These are phyloP conservation scores for Polytrichum commune DNA, from an alignment of 225 moss, liverwort and hornwort species.

Conservation along the genomic window DNA sequence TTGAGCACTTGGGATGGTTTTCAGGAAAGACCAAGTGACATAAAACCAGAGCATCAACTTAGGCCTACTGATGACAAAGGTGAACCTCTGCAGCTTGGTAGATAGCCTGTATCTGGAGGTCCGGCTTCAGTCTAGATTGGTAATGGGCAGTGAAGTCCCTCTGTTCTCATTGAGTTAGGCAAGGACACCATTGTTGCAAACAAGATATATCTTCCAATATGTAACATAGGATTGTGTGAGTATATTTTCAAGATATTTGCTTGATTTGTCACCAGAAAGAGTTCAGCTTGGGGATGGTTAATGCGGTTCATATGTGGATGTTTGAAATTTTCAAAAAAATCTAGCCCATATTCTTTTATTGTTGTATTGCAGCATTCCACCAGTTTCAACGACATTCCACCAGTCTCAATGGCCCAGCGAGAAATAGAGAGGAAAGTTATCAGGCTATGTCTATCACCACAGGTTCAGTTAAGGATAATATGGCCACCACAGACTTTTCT, in stretches of 20 bases:
- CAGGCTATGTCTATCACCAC: conserved; percentile 8
- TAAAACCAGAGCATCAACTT: conserved; percentile 22
- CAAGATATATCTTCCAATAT: too few species aligned
- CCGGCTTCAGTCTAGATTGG: too few species aligned
- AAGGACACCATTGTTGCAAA: too few species aligned
- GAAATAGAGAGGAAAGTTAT: conserved; percentile 27
- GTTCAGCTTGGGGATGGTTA: not conserved
- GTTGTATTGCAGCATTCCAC: conserved; percentile 28
- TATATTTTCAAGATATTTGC: too few species aligned
- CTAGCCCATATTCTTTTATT: conserved; percentile 9
- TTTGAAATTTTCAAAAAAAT: not conserved
- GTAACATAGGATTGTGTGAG: too few species aligned
- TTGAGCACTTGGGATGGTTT: conserved; percentile 49
- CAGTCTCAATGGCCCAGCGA: conserved; percentile 23
- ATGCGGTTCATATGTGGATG: not conserved
- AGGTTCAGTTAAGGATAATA: conserved; percentile 25
- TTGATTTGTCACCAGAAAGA: too few species aligned
- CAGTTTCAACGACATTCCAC: conserved; percentile 22
- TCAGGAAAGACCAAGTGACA: conserved; percentile 31
- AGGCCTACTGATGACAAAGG: conserved; percentile 38
- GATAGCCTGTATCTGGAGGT: too few species aligned
- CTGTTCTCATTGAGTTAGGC: too few species aligned
- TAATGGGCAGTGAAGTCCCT: too few species aligned
- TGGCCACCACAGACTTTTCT: conserved; percentile 10
- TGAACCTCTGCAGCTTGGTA: conserved; percentile 10